These are phyloP conservation scores for Trifolium fragiferum DNA, from an alignment of 306 rosid species.

Conservation along the genomic window DNA sequence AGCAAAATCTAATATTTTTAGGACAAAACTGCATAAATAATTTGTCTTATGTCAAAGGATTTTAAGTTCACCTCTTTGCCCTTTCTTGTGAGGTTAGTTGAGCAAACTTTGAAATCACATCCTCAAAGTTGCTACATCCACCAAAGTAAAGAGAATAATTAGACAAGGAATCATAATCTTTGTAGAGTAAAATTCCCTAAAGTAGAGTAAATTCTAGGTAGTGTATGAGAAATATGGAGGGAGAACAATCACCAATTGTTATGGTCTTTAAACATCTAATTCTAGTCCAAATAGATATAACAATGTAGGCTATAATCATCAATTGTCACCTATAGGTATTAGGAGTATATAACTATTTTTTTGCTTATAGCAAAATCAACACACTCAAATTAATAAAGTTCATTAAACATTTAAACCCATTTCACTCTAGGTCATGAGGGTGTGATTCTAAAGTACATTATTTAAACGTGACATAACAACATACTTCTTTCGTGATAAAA, in stretches of 20 bases:
- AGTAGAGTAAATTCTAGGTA: no score
- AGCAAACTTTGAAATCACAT: conserved; percentile 75
- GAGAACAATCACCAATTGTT: no score
- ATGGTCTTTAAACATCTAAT: neutral
- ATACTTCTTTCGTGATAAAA: no score
- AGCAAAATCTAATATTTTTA: conserved; percentile 23
- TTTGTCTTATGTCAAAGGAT: neutral
- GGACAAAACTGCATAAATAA: conserved; percentile 2
- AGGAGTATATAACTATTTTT: no score
- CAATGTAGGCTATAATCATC: no score
- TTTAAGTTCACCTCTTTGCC: conserved; percentile 61
- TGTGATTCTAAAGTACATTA: neutral
- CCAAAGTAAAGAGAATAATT: conserved; percentile 8
- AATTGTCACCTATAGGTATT: no score
- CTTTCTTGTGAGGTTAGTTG: conserved; percentile 85
- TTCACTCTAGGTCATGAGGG: neutral
- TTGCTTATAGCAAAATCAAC: neutral
- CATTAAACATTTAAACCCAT: neutral
- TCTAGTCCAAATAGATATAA: neutral
- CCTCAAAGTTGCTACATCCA: conserved; percentile 56
- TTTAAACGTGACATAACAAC: neutral
- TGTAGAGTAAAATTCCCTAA: no score
- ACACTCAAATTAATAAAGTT: neutral
- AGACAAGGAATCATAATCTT: neutral
- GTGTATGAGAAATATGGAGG: no score